Conservation (phyloP, 2,329 filamentous ascomycete genomes). For the Clarireedia paspali region DNA sequence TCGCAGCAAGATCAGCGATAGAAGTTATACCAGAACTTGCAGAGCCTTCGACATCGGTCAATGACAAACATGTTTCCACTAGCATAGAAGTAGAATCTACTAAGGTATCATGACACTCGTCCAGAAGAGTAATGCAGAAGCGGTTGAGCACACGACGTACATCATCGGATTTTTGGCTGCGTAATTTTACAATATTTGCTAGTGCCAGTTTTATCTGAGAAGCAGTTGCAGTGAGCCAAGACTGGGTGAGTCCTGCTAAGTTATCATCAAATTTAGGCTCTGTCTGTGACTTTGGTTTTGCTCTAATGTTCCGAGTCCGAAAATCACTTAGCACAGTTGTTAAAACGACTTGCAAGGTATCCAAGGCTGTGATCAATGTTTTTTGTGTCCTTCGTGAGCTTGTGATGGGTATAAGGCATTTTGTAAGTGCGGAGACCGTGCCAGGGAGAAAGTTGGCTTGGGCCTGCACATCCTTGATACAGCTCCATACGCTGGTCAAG, state of each 20-base stretch:
- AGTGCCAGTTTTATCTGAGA: conserved; percentile 79
- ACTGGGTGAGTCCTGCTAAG: conserved; percentile 33
- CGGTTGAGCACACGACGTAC: conserved; percentile 60
- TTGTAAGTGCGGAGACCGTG: conserved; percentile 74
- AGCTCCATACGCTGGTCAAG: conserved; percentile 52
- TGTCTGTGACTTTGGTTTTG: conserved; percentile 6
- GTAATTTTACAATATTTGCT: conserved; percentile 66
- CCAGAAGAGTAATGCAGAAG: conserved; percentile 67
- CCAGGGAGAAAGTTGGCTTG: conserved; percentile 83
- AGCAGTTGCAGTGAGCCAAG: conserved; percentile 75
- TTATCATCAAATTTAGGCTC: conserved; percentile 27
- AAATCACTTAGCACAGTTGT: conserved; percentile 51
- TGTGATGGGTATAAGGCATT: conserved; percentile 59
- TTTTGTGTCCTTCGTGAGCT: conserved; percentile 51
- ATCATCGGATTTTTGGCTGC: conserved; percentile 59
- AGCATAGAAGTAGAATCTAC: conserved; percentile 61
- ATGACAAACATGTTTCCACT: conserved; percentile 71
- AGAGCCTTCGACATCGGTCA: conserved; percentile 43
- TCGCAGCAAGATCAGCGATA: conserved; percentile 53
- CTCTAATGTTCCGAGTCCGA: conserved; percentile 36
- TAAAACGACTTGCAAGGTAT: conserved; percentile 48
- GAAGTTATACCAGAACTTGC: conserved; percentile 33
- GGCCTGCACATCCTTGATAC: conserved; percentile 64
- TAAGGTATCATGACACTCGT: conserved; percentile 70
- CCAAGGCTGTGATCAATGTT: conserved; percentile 56